phyloP scores from a whole-genome alignment of 305 asterid species.

The Solanum hybrid region DNA sequence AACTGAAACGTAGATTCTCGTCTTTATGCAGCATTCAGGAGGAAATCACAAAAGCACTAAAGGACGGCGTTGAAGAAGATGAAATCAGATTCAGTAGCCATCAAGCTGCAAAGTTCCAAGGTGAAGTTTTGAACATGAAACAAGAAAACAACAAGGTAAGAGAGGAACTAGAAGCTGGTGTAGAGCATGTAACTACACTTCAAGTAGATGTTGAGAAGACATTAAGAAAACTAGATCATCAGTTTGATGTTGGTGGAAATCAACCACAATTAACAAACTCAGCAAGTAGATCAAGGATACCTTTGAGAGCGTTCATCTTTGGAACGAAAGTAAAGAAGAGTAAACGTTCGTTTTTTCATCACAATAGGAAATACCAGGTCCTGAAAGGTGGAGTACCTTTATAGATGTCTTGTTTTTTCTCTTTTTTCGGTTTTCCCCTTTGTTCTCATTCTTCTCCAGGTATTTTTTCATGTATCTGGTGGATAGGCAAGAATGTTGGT shows the following conservation, averaged over 20 bases:
- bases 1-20: slow-evolving; percentile 49
- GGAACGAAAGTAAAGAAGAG: slow-evolving; percentile 67
- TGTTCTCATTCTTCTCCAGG: background rate
- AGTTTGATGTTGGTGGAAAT: slow-evolving; percentile 45
- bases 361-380: slow-evolving; percentile 44
- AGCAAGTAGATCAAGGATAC: slow-evolving; percentile 41
- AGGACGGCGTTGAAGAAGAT: slow-evolving; percentile 70
- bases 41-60: slow-evolving; percentile 56
- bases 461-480: background rate
- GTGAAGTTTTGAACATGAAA: slow-evolving; percentile 86
- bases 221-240: slow-evolving; percentile 39
- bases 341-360: slow-evolving; percentile 64
- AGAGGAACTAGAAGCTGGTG: slow-evolving; percentile 60
- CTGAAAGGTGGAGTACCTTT: slow-evolving; percentile 41
- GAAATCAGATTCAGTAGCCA: slow-evolving; percentile 70
- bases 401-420: slow-evolving; percentile 4
- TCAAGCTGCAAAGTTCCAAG: slow-evolving; percentile 93
- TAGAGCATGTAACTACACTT: slow-evolving; percentile 52
- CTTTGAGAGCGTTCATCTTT: slow-evolving; percentile 63
- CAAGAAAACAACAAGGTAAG: slow-evolving; percentile 78
- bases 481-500: background rate
- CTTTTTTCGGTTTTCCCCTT: background rate
- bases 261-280: slow-evolving; percentile 46
- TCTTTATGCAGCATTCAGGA: slow-evolving; percentile 78
- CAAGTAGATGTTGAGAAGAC: slow-evolving; percentile 59